These are phyloP conservation scores for Monotropa hypopitys DNA, from an alignment of 179 eudicot species.

Conservation along the genomic window DNA sequence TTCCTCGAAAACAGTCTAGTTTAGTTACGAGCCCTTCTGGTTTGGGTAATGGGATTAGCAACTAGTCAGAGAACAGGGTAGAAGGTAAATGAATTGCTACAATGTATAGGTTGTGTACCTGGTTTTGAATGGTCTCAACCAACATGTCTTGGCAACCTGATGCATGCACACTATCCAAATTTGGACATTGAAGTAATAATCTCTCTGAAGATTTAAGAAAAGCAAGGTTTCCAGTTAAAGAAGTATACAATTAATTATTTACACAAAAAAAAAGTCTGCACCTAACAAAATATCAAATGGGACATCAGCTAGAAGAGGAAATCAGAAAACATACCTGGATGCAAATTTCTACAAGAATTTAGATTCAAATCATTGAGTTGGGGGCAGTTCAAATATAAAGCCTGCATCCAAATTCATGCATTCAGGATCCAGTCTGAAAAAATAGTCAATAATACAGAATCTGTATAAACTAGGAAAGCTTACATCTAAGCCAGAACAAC, in stretches of 20 bases:
- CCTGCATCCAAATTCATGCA: slow-evolving; percentile 30
- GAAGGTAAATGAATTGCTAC: background rate
- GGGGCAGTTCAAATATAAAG: slow-evolving; percentile 15
- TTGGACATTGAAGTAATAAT: slow-evolving; percentile 64
- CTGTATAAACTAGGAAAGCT: slow-evolving; percentile 19
- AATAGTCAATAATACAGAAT: background rate
- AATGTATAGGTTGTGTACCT: slow-evolving; percentile 32
- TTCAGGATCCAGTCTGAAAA: slow-evolving; percentile 1
- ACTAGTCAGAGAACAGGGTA: background rate
- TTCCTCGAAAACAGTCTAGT: background rate
- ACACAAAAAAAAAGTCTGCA: too few species aligned
- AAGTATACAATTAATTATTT: too few species aligned
- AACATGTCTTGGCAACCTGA: slow-evolving; percentile 45
- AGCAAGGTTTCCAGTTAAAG: background rate
- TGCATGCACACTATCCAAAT: slow-evolving; percentile 65
- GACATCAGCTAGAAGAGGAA: slow-evolving; percentile 8
- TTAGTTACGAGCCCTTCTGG: background rate
- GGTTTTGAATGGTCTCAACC: slow-evolving; percentile 43
- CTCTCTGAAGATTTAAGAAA: slow-evolving; percentile 37
- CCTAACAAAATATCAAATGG: too few species aligned
- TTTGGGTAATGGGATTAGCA: background rate
- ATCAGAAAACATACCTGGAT: slow-evolving; percentile 13
- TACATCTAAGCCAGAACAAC: slow-evolving; percentile 96
- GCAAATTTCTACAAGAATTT: slow-evolving; percentile 13
- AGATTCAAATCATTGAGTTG: slow-evolving; percentile 12